Evolutionary conservation across 176 grass and related monocot genomes (phyloP).

Genomic region (Oryza rufipogon): DNA sequence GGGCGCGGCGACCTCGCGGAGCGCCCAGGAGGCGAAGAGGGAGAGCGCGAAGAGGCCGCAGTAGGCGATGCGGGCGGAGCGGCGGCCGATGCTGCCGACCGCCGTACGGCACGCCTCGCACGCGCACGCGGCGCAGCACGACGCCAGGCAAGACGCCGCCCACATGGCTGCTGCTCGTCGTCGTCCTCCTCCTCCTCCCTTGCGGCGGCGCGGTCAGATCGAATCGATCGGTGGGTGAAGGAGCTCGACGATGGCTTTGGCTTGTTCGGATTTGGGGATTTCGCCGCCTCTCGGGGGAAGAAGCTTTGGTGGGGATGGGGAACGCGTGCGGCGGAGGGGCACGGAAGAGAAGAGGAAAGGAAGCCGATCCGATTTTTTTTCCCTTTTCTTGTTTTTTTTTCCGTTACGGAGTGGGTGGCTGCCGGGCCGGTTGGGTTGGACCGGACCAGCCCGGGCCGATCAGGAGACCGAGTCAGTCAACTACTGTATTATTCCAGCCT

Average conservation of each 20-base stretch:
- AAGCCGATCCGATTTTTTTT: conserved; percentile 13
- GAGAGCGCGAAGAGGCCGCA: conserved; percentile 98
- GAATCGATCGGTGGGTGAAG: background rate
- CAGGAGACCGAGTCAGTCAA: conserved; percentile 31
- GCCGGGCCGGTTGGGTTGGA: conserved; percentile 5
- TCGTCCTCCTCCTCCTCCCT: background rate
- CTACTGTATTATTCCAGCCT: background rate
- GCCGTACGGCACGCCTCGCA: conserved; percentile 99
- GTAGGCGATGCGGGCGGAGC: conserved; percentile 97
- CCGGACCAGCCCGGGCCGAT: conserved; percentile 14
- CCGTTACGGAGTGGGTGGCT: background rate
- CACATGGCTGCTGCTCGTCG: conserved; percentile 56
- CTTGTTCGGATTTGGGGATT: conserved; percentile 48
- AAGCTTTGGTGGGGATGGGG: conserved; percentile 4
- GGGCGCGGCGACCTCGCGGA: conserved; percentile 96
- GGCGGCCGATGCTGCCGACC: conserved; percentile 95
- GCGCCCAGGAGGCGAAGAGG: conserved; percentile 89
- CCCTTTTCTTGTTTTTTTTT: background rate
- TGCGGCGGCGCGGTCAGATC: background rate
- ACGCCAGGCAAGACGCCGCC: conserved; percentile 98
- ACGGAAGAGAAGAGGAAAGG: background rate
- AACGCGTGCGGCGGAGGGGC: conserved; percentile 29
- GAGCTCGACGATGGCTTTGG: conserved; percentile 1
- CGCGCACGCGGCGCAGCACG: conserved; percentile 98
- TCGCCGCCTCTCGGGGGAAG: background rate